phyloP scores from a whole-genome alignment of 2,329 filamentous ascomycete species.

The Cadophora luteo-olivacea region DNA sequence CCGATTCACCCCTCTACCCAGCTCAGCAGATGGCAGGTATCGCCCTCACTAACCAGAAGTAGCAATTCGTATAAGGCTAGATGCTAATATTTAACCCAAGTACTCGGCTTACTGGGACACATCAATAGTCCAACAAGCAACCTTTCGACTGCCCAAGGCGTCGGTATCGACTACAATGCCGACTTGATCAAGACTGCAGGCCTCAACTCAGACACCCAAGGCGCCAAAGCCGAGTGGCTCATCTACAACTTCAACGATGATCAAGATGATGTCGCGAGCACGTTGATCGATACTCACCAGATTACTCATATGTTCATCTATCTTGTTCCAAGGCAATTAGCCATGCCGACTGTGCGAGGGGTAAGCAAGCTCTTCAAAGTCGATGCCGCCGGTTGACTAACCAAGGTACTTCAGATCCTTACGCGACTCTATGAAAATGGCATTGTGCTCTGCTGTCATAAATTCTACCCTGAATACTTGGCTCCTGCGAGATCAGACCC shows the following conservation, averaged over 20 bases:
- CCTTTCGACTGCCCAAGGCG: constrained; percentile 22
- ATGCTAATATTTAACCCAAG: constrained; percentile 16
- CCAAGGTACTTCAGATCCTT: constrained; percentile 19
- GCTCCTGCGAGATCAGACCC: constrained; percentile 27
- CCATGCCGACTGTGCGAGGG: constrained; percentile 28
- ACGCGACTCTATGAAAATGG: constrained; percentile 28
- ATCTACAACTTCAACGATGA: constrained; percentile 39
- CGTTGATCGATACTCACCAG: constrained; percentile 24
- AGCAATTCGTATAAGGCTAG: background rate
- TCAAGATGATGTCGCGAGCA: constrained; percentile 31
- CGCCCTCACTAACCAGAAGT: background rate
- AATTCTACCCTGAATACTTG: constrained; percentile 34
- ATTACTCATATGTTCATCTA: constrained; percentile 38
- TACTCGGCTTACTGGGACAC: constrained; percentile 33
- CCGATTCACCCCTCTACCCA: background rate
- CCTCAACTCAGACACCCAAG: constrained; percentile 22
- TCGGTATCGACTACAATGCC: constrained; percentile 37
- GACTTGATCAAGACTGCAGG: constrained; percentile 33
- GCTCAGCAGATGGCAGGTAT: constrained; percentile 3
- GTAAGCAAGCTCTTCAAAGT: background rate
- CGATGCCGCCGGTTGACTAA: background rate
- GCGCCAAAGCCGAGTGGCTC: constrained; percentile 29
- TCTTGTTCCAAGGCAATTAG: constrained; percentile 35
- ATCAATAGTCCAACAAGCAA: constrained; percentile 24
- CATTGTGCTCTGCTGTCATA: constrained; percentile 35